Base-by-base conservation (phyloP, 1,284 basidiomycete species). In the Exsudoporus floridanus region DNA sequence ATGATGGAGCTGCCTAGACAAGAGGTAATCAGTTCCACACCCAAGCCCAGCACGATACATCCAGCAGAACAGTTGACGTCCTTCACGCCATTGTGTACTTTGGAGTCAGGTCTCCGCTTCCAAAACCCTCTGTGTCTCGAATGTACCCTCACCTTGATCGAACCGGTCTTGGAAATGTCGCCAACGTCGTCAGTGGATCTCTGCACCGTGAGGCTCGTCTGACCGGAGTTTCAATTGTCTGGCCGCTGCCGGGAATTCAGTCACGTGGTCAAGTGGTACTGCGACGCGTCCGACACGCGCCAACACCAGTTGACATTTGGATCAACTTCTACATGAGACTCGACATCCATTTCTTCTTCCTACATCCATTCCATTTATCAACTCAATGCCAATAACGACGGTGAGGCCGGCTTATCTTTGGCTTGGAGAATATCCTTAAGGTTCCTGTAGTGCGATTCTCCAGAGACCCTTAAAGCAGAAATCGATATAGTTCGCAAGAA, bases 401-500 rank as follows among this genome's bases (percentile, higher is more conserved):
- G 65, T 71, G 31, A 50, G 53, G 4, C 7, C 3, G 2, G 0
- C 9, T 19, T 3, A 0, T 31, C 0, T 18, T 28, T 6, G 21
- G 1, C 3, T n/a, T 28, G 1, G 6, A 31, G 4, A 33, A 3
- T 16, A 5, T 7, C 10, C n/a, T 27, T 58, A 9, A 70, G 34
- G 5, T 28, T 41, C 19, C 12, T 13, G 21, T 48, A 69, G 70
- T 78, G 76, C 49, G 54, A 61, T 53, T 74, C 74, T 33, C 51
- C 61, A 31, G 58, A 60, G 42, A 60, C 59, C 44, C 60, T 82
- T n/a, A 66, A 63, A 55, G 50, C 65, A 19, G 73, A 81, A 58
- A 61, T 82, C 44, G 74, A 76, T n/a, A 39, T 61, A 19, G 61
- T 81, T 27, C 75, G 74, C 46, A 60, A 69, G 35, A 71, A 76